Evolutionary conservation across 1,284 basidiomycete genomes (phyloP).

Genomic region (Ustilago vetiveriae): DNA sequence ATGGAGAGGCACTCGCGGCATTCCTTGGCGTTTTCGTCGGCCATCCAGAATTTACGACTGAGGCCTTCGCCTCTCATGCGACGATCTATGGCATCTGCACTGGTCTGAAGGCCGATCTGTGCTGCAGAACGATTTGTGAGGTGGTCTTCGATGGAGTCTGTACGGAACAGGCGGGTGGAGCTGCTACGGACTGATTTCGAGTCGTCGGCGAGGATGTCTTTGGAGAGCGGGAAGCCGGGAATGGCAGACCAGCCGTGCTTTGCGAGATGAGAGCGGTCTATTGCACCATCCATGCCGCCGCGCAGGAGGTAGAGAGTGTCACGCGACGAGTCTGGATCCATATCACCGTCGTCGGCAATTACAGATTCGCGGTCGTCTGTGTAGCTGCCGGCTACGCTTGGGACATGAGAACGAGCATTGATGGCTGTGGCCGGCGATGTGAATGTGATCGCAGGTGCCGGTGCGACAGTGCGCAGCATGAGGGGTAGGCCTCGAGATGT

Average conservation of each 20-base stretch:
- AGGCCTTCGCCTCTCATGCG: slow-evolving; percentile 61
- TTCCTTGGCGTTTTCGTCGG: slow-evolving; percentile 90
- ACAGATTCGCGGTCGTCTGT: slow-evolving; percentile 48
- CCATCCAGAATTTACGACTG: slow-evolving; percentile 66
- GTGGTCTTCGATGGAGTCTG: slow-evolving; percentile 50
- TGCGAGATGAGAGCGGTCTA: slow-evolving; percentile 42
- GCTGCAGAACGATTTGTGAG: slow-evolving; percentile 24
- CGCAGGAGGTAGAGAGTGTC: slow-evolving; percentile 34
- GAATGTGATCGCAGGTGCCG: slow-evolving; percentile 52
- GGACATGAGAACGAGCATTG: slow-evolving; percentile 24
- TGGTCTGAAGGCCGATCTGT: slow-evolving; percentile 50
- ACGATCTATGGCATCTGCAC: slow-evolving; percentile 58
- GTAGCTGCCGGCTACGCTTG: slow-evolving; percentile 29
- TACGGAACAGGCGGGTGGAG: slow-evolving; percentile 48
- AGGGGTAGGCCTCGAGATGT: slow-evolving; percentile 24
- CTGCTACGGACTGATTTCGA: slow-evolving; percentile 51
- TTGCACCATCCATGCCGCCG: slow-evolving; percentile 21
- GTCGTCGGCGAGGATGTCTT: slow-evolving; percentile 62
- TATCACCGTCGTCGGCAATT: slow-evolving; percentile 37
- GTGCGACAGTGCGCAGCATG: slow-evolving; percentile 33
- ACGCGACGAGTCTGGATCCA: slow-evolving; percentile 36
- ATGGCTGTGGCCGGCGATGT: slow-evolving; percentile 48
- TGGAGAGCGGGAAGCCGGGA: slow-evolving; percentile 59
- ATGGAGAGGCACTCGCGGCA: slow-evolving; percentile 63
- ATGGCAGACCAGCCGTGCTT: slow-evolving; percentile 55